phyloP scores from a whole-genome alignment of 225 moss, liverwort and hornwort species.

The Thuidium tamariscinum region DNA sequence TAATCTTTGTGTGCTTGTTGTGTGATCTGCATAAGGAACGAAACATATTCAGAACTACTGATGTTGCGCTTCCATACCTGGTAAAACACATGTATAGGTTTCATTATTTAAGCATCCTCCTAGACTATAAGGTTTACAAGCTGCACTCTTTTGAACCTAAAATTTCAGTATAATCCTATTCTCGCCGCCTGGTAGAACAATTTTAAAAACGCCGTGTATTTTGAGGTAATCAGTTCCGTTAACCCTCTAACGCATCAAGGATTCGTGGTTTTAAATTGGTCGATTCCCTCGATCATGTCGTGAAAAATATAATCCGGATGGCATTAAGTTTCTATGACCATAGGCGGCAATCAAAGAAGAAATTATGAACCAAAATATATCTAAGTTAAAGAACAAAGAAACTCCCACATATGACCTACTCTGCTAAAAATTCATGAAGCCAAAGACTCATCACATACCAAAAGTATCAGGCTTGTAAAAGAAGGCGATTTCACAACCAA shows the following conservation, averaged over 20 bases:
- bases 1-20: not conserved
- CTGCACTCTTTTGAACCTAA: not conserved
- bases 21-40: not conserved
- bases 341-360: not conserved
- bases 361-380: not conserved
- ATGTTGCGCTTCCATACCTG: not conserved
- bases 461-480: not conserved
- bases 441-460: not conserved
- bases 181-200: not conserved
- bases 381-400: not conserved
- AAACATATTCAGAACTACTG: not conserved
- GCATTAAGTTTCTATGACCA: not conserved
- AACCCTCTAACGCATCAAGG: too few relatives aligned
- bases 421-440: not conserved
- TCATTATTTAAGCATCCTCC: not conserved
- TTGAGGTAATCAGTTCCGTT: not conserved
- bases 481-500: not conserved
- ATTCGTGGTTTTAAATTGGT: not conserved
- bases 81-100: not conserved
- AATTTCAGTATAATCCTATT: too few relatives aligned
- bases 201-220: not conserved
- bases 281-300: not conserved
- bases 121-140: not conserved
- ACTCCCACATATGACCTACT: not conserved
- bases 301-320: not conserved